A percentile compares a stretch with the other conserved stretches of the same genome.
These are phyloP conservation scores for Microcyclospora pomicola DNA, from an alignment of 2,329 filamentous ascomycete species.

Conservation along the genomic window DNA sequence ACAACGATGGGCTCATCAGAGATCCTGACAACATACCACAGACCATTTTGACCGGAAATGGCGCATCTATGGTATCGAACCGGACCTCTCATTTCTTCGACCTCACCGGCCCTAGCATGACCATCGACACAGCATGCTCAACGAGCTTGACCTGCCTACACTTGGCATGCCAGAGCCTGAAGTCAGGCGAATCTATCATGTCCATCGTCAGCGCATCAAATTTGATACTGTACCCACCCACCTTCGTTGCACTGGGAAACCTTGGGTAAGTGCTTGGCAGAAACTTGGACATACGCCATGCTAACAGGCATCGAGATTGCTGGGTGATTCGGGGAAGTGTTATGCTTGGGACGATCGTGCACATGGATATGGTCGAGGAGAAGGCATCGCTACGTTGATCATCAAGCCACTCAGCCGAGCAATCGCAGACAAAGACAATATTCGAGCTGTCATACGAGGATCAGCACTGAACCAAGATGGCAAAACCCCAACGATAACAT, in stretches of 20 bases:
- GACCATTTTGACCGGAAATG: background rate
- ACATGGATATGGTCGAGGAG: conserved; percentile 39
- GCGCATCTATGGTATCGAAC: background rate
- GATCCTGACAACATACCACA: background rate
- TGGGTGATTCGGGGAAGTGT: conserved; percentile 1
- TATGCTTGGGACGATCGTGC: conserved; percentile 24
- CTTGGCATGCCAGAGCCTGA: background rate
- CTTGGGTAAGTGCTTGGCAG: too few relatives aligned
- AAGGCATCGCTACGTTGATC: conserved; percentile 14
- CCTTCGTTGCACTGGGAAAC: too few relatives aligned
- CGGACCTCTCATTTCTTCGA: background rate
- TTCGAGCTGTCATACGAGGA: background rate
- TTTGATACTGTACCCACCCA: background rate
- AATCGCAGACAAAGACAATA: background rate
- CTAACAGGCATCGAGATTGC: background rate
- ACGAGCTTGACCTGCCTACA: background rate
- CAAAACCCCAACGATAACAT: background rate
- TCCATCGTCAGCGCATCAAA: background rate
- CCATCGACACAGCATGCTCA: background rate
- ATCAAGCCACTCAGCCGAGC: background rate
- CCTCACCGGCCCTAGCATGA: background rate
- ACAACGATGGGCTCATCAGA: background rate
- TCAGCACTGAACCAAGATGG: background rate
- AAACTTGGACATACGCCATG: too few relatives aligned
- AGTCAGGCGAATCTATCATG: background rate